phyloP scores from a whole-genome alignment of 495 filamentous ascomycete species.

The Penicillium samsonianum region DNA sequence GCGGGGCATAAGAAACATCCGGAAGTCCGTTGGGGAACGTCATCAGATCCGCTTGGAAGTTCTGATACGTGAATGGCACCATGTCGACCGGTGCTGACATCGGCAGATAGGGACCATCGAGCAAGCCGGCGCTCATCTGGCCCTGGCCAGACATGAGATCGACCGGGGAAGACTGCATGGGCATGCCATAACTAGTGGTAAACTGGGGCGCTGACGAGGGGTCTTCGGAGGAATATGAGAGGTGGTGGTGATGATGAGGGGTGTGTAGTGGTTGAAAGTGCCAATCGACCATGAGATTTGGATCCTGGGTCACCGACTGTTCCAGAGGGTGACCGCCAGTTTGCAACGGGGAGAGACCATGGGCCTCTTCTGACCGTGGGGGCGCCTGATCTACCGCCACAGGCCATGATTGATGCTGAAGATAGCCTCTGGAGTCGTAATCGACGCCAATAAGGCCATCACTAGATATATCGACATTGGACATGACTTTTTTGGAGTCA shows the following conservation, averaged over 20 bases:
- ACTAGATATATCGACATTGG: conserved; percentile 46
- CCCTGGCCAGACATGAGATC: conserved; percentile 70
- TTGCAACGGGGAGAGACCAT: conserved; percentile 49
- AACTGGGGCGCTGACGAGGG: conserved; percentile 54
- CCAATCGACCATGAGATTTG: conserved; percentile 52
- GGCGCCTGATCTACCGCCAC: conserved; percentile 43
- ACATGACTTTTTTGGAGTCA: conserved; percentile 37
- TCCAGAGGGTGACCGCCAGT: conserved; percentile 51
- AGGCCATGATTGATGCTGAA: conserved; percentile 45
- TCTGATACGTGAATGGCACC: conserved; percentile 73
- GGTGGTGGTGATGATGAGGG: conserved; percentile 39
- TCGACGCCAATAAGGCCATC: conserved; percentile 51
- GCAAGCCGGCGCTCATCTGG: conserved; percentile 61
- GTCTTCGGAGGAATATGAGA: conserved; percentile 44
- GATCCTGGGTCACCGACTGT: conserved; percentile 47
- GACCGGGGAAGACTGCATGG: conserved; percentile 61
- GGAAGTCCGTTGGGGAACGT: conserved; percentile 58
- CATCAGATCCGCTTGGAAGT: conserved; percentile 63
- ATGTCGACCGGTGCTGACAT: conserved; percentile 65
- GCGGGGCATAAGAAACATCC: conserved; percentile 50
- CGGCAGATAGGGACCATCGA: conserved; percentile 68
- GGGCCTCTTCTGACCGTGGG: conserved; percentile 38
- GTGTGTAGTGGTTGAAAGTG: conserved; percentile 53
- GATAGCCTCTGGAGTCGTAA: conserved; percentile 51
- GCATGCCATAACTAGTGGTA: conserved; percentile 50